Conservation (phyloP, 495 filamentous ascomycete genomes). For the Penicillium taxi region DNA sequence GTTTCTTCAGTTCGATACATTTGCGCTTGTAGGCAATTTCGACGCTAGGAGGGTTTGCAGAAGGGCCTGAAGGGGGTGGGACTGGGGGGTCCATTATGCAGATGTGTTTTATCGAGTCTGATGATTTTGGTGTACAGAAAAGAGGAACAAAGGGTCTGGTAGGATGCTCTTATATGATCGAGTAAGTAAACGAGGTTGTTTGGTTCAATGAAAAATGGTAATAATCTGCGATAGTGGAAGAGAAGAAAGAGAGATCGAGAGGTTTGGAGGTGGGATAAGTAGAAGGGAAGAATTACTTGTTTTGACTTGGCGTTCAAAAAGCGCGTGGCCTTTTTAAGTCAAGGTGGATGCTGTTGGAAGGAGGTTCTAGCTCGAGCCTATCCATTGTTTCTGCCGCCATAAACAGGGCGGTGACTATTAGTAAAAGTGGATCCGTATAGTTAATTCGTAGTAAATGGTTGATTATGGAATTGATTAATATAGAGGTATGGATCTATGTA, state of each 20-base stretch:
- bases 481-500: too few species aligned
- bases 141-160: background rate
- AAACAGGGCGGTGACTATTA: slow-evolving; percentile 14
- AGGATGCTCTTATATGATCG: too few species aligned
- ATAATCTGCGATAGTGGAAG: too few species aligned
- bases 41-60: slow-evolving; percentile 69
- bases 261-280: too few species aligned
- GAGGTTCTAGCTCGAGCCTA: background rate
- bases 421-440: background rate
- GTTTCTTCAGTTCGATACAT: slow-evolving; percentile 89
- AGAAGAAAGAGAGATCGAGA: too few species aligned
- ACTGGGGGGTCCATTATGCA: slow-evolving; percentile 30
- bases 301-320: slow-evolving; percentile 3
- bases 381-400: slow-evolving; percentile 24
- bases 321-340: too few species aligned
- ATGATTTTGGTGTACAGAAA: background rate
- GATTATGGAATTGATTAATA: too few species aligned
- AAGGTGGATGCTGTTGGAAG: too few species aligned
- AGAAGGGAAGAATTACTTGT: too few species aligned
- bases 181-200: too few species aligned
- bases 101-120: background rate
- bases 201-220: too few species aligned
- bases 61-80: slow-evolving; percentile 16
- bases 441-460: too few species aligned
- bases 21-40: slow-evolving; percentile 95